Percentiles rank a stretch among this genome's conserved stretches.
Conservation (phyloP, 2,329 filamentous ascomycete species). For the Ophiostoma piceae region DNA sequence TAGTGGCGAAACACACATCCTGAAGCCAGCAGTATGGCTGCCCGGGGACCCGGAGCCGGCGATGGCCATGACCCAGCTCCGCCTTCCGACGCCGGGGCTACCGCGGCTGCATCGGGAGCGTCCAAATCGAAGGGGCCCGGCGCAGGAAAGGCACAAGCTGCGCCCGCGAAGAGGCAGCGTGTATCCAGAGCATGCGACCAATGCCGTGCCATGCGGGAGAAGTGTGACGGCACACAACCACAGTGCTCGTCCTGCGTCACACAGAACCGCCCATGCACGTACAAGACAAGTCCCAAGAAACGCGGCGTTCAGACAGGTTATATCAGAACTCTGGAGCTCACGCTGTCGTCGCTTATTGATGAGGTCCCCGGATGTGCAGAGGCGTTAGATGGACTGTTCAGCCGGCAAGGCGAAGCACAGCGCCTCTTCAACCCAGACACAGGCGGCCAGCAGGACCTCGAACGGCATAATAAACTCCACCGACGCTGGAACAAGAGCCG, state of each 20-base stretch:
- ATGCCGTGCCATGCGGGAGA: slow-evolving; percentile 62
- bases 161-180: slow-evolving; percentile 50
- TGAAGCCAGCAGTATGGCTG: not conserved
- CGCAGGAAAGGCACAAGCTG: not conserved
- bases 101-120: not conserved
- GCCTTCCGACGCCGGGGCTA: not conserved
- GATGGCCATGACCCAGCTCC: not conserved
- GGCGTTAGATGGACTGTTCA: slow-evolving; percentile 51
- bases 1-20: not conserved
- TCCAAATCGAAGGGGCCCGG: not conserved
- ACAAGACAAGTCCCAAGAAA: slow-evolving; percentile 68
- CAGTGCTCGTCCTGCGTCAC: slow-evolving; percentile 61
- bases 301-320: slow-evolving; percentile 76
- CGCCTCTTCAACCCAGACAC: slow-evolving; percentile 18
- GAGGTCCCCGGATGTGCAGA: slow-evolving; percentile 56
- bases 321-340: slow-evolving; percentile 65
- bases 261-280: slow-evolving; percentile 62
- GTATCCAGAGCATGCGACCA: slow-evolving; percentile 66
- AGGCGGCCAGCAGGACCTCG: slow-evolving; percentile 33
- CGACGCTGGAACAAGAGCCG: slow-evolving; percentile 58
- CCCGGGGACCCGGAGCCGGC: not conserved
- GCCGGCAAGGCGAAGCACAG: slow-evolving; percentile 37
- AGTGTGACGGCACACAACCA: slow-evolving; percentile 65
- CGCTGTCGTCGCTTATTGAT: slow-evolving; percentile 61
- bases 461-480: slow-evolving; percentile 51